Base-by-base conservation (phyloP, 1,284 basidiomycete species). In the Microbotryomycetes sp. region DNA sequence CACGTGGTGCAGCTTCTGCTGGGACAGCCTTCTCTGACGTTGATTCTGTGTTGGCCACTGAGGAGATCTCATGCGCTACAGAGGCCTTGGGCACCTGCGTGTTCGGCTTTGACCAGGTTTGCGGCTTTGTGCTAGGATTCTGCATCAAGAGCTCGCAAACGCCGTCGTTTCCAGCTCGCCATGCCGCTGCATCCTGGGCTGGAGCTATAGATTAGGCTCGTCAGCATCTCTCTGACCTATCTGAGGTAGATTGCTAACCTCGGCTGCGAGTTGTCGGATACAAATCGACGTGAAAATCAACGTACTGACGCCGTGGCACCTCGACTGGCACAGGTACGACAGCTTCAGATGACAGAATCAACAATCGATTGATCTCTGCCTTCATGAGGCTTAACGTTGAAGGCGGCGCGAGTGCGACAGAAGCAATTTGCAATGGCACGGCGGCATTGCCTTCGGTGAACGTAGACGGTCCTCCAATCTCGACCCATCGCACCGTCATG, bases 231-330 rank as follows among this genome's bases (percentile, higher is more conserved):
- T n/a, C n/a, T n/a, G n/a, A n/a, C n/a, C n/a, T n/a, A n/a, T n/a
- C n/a, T n/a, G n/a, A n/a, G n/a, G n/a, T n/a, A 7, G n/a, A 35
- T 6, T 11, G 45, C 59, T 30, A 11, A 61, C 65, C 46, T 23
- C 62, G 51, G 5, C 46, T 24, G 1, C 27, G 4, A 7, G 75
- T 66, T 9, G 75, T 73, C 11, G 78, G 78, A 55, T 73, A 78
- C 26, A 79, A 66, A 50, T 79, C 78, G 3, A 68, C 66, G 54
- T 78, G 76, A 54, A 75, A 79, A 61, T 79, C 78, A 49, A 79
- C 73, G 50, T 78, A 73, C 57, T 77, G 76, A 54, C 78, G 64
- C 47, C 77, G 69, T 0, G 78, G 78, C 0, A 78, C 76, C 54
- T 70, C 70, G 53, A 78, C 69, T 0, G 70, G 63, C 0, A 78